These are phyloP conservation scores for Fomitopsis serialis DNA, from an alignment of 768 basidiomycete species.

Conservation along the genomic window DNA sequence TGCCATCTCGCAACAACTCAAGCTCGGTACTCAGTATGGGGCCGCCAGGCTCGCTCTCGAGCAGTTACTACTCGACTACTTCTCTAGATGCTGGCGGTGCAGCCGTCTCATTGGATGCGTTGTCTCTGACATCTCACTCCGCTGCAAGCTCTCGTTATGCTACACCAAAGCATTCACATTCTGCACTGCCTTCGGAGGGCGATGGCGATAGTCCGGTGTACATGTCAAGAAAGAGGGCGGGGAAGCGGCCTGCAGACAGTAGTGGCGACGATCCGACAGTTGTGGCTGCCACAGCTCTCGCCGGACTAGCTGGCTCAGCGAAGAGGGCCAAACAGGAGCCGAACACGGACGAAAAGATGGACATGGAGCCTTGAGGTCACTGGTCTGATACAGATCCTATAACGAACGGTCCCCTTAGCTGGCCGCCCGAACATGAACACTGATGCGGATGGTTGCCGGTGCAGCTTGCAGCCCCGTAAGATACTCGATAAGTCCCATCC, in stretches of 20 bases:
- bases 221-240: slow-evolving; percentile 2
- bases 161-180: slow-evolving; percentile 16
- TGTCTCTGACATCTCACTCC: slow-evolving; percentile 15
- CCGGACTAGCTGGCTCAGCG: slow-evolving; percentile 11
- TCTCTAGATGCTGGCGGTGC: slow-evolving; percentile 8
- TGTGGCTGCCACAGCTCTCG: slow-evolving; percentile 16
- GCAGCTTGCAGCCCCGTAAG: no score
- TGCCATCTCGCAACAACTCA: slow-evolving; percentile 7
- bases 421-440: no score
- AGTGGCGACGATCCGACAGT: slow-evolving; percentile 14
- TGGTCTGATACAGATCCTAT: no score
- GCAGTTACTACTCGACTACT: slow-evolving; percentile 4
- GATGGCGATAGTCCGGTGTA: slow-evolving; percentile 7
- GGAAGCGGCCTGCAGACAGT: slow-evolving; percentile 10
- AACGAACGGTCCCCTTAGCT: no score
- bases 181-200: slow-evolving; percentile 17
- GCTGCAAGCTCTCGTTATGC: slow-evolving; percentile 15
- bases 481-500: no score
- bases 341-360: not conserved
- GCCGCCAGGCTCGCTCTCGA: slow-evolving; percentile 4
- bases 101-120: slow-evolving; percentile 16
- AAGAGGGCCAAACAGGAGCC: slow-evolving; percentile 1
- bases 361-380: no score
- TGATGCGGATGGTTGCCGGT: no score
- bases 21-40: slow-evolving; percentile 9